Percentiles rank a stretch among this genome's conserved stretches.
Evolutionary conservation across 192 early-diverging fungal genomes (phyloP).

Genomic region (Coemansia sp.): DNA sequence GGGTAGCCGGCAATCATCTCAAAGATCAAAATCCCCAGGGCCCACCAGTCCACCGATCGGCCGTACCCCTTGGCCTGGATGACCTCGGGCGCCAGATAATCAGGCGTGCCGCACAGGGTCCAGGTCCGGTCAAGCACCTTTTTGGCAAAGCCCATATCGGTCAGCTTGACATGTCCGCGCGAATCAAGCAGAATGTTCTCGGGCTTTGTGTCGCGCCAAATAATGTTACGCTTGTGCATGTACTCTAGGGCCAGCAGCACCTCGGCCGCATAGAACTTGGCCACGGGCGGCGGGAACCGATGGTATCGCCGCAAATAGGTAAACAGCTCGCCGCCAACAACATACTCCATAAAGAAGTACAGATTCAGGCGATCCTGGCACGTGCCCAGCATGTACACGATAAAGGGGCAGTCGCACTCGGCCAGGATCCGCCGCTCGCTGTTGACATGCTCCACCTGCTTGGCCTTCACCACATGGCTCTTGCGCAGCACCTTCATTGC

Average conservation of each 20-base stretch:
- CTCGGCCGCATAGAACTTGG: slow-evolving; percentile 85
- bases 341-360: slow-evolving; percentile 95
- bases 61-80: slow-evolving; percentile 93
- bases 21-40: slow-evolving; percentile 86
- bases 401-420: slow-evolving; percentile 78
- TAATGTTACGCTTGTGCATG: slow-evolving; percentile 76
- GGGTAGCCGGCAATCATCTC: slow-evolving; percentile 95
- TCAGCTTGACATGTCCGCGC: slow-evolving; percentile 78
- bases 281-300: slow-evolving; percentile 82
- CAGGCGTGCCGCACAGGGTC: slow-evolving; percentile 80
- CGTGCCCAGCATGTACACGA: slow-evolving; percentile 89
- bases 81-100: slow-evolving; percentile 82
- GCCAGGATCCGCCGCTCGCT: slow-evolving; percentile 95
- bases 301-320: slow-evolving; percentile 67
- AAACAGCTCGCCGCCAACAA: slow-evolving; percentile 90
- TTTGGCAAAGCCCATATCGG: slow-evolving; percentile 87
- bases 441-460: slow-evolving; percentile 97
- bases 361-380: slow-evolving; percentile 90
- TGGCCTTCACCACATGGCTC: slow-evolving; percentile 85
- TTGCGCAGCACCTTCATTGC: slow-evolving; percentile 97
- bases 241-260: slow-evolving; percentile 86
- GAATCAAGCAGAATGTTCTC: slow-evolving; percentile 75
- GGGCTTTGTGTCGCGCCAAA: slow-evolving; percentile 90
- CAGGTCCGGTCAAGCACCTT: slow-evolving; percentile 74
- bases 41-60: slow-evolving; percentile 93